Conservation (phyloP, 1,284 basidiomycete genomes). For the Rhodotorula sp. region DNA sequence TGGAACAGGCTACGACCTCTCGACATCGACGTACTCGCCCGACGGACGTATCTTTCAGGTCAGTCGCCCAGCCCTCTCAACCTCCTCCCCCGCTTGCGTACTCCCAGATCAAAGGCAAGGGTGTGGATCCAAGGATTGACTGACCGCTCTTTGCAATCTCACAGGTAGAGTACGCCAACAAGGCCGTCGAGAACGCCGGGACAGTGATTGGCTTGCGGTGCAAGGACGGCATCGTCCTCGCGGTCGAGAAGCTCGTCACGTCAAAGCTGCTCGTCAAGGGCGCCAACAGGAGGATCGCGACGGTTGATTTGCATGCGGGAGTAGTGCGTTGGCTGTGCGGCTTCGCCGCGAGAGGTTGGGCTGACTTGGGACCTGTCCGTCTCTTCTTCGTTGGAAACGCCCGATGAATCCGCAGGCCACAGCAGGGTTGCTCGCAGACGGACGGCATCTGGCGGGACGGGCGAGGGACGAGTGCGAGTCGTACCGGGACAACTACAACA, state of each 20-base stretch:
- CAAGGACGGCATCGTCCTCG: conserved; percentile 89
- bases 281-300: conserved; percentile 88
- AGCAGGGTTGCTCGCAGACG: conserved; percentile 91
- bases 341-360: neutral
- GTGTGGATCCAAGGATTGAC: neutral
- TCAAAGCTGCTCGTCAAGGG: conserved; percentile 94
- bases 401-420: conserved; percentile 62
- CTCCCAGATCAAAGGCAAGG: neutral
- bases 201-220: conserved; percentile 63
- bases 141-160: neutral
- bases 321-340: conserved; percentile 57
- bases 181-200: conserved; percentile 98
- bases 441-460: conserved; percentile 79
- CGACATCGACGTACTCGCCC: conserved; percentile 96
- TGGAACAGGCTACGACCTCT: conserved; percentile 97
- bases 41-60: conserved; percentile 98
- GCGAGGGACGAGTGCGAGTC: conserved; percentile 80
- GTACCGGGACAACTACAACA: conserved; percentile 72
- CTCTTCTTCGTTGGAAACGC: too few species aligned
- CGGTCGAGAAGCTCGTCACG: conserved; percentile 96
- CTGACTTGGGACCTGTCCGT: neutral
- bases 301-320: conserved; percentile 88
- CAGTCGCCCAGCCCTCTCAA: conserved; percentile 25
- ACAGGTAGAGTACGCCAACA: conserved; percentile 95
- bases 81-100: neutral